Conservation (phyloP, 1,284 basidiomycete genomes). For the Ceratobasidium sp. region DNA sequence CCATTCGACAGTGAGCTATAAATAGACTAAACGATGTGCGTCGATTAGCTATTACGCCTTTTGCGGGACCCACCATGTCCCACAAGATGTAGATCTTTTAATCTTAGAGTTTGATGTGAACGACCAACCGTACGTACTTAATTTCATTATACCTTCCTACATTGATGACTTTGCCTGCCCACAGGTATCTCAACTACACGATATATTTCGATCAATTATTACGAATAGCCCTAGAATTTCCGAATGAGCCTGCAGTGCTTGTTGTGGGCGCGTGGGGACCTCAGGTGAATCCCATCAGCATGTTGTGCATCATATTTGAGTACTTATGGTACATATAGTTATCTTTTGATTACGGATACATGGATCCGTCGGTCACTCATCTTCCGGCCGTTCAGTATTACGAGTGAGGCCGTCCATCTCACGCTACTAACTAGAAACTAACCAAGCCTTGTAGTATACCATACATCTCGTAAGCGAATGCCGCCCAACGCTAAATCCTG, state of each 20-base stretch:
- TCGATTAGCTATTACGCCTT: conserved; percentile 39
- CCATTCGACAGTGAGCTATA: not conserved
- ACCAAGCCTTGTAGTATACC: conserved; percentile 20
- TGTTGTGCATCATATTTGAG: not conserved
- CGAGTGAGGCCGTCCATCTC: conserved; percentile 22
- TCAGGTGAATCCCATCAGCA: conserved; percentile 5
- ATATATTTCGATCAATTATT: conserved; percentile 41
- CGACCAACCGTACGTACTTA: conserved; percentile 37
- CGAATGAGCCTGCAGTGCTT: conserved; percentile 39
- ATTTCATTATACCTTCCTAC: too few species aligned
- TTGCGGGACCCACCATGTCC: conserved; percentile 40
- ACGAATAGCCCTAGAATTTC: conserved; percentile 36
- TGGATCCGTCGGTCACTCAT: conserved; percentile 39
- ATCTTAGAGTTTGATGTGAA: conserved; percentile 42
- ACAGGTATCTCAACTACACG: conserved; percentile 37
- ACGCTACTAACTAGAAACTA: not conserved
- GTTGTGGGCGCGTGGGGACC: conserved; percentile 40
- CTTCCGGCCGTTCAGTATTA: conserved; percentile 40
- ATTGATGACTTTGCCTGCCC: not conserved
- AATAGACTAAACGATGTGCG: not conserved
- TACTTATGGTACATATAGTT: not conserved
- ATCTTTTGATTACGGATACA: conserved; percentile 37
- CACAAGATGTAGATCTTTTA: conserved; percentile 38
- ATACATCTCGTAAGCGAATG: conserved; percentile 35
- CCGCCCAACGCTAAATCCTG: not conserved